These are phyloP conservation scores for Trichoderma atroviride DNA, from an alignment of 2,329 filamentous ascomycete species.

Conservation along the genomic window DNA sequence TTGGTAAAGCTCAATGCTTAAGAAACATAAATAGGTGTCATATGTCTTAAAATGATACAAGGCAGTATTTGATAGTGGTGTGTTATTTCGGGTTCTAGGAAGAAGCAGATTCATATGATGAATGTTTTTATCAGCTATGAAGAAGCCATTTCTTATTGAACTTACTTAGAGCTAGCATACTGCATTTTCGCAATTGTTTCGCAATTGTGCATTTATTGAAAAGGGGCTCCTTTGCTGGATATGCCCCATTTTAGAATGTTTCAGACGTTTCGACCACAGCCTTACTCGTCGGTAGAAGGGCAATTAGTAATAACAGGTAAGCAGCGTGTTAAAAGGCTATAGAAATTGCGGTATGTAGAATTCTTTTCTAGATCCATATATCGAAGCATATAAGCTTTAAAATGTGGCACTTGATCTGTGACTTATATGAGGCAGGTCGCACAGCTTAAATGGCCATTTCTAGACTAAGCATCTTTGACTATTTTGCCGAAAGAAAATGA, in stretches of 20 bases:
- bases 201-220: not conserved
- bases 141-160: not conserved
- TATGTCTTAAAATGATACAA: not conserved
- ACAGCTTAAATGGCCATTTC: no score
- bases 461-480: no score
- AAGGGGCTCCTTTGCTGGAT: not conserved
- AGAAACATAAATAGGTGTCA: not conserved
- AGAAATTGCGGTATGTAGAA: not conserved
- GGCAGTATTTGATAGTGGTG: not conserved
- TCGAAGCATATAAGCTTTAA: not conserved
- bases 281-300: not conserved
- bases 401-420: not conserved
- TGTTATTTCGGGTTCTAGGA: not conserved
- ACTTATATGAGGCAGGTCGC: no score
- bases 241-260: not conserved
- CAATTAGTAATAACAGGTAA: not conserved
- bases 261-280: not conserved
- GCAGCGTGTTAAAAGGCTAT: not conserved
- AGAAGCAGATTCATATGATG: not conserved
- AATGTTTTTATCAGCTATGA: not conserved
- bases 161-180: not conserved
- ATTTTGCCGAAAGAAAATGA: no score
- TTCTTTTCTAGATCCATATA: not conserved
- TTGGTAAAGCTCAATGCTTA: not conserved
- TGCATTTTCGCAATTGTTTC: not conserved